Evolutionary conservation across 2,329 filamentous ascomycete species (phyloP), one percentile per base, ranked within the genome.

Genomic region (Grosmannia serpens): DNA sequence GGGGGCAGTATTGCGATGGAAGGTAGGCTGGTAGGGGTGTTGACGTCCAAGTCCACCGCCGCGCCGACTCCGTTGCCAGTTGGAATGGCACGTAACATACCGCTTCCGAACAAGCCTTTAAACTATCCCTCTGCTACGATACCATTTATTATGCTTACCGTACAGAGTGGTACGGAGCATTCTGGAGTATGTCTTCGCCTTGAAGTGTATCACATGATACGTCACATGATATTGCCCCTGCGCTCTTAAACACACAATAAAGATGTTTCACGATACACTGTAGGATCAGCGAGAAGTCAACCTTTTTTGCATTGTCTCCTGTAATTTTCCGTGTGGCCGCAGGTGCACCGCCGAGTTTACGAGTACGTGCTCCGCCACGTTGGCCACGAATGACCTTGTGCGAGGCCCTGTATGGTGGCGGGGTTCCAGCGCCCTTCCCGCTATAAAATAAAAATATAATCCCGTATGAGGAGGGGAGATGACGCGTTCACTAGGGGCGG

Each of bases 401-500:
- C 27, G 20, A 44, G 20, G 41, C 41, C 41, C 50, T n/a, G 29
- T 33, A 13, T n/a, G 22, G 10, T 24, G 52, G 26, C 17, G 10
- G 29, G 50, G 17, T 35, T 53, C n/a, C 51, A 53, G 51, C 31
- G 51, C 22, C 20, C n/a, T 20, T 20, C 15, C 13, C 41, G 10
- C 38, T 20, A 17, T 6, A 47, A 55, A 55, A 46, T 6, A 20
- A 13, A 26, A 27, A 17, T 20, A 56, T 20, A 49, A 10, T 11
- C 4, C 11, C 8, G 35, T 15, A 11, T 27, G 20, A 22, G 26
- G n/a, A 33, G 33, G 20, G 31, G 17, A 33, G 54, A 27, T 56
- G 55, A 56, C 55, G 55, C 55, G 55, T 56, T 56, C 55, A 17
- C 17, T n/a, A 24, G 15, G 26, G 53, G 53, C 13, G 11, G 35